Evolutionary conservation across 1,284 basidiomycete species (phyloP).

Genomic region (Phenoliferia sp.): DNA sequence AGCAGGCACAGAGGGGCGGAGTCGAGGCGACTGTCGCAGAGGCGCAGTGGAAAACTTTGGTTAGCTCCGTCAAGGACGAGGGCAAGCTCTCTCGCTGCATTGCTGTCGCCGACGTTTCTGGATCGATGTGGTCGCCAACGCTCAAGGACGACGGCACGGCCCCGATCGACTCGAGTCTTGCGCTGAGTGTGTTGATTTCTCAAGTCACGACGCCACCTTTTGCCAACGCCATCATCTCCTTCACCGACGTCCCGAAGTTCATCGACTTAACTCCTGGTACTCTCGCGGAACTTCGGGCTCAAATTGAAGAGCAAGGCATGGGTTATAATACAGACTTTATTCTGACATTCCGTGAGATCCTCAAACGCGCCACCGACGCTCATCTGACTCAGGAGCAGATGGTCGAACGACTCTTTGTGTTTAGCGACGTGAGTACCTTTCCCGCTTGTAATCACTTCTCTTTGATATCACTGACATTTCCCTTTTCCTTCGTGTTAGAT

Average conservation of each 20-base stretch:
- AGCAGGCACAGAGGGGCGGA: slow-evolving; percentile 38
- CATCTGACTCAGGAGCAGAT: slow-evolving; percentile 60
- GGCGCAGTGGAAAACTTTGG: slow-evolving; percentile 60
- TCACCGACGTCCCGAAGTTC: slow-evolving; percentile 53
- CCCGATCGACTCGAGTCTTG: slow-evolving; percentile 59
- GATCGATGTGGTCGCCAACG: slow-evolving; percentile 55
- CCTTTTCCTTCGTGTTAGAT: no score
- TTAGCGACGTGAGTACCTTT: no score
- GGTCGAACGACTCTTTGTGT: slow-evolving; percentile 67
- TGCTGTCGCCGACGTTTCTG: slow-evolving; percentile 68
- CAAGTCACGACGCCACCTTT: slow-evolving; percentile 60
- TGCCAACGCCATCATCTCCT: slow-evolving; percentile 61
- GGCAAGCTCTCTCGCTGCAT: slow-evolving; percentile 57
- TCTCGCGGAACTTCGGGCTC: slow-evolving; percentile 43
- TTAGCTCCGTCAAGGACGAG: slow-evolving; percentile 52
- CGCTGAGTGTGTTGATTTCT: slow-evolving; percentile 61
- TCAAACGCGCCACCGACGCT: slow-evolving; percentile 55
- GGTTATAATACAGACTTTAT: slow-evolving; percentile 58
- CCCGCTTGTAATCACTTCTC: no score
- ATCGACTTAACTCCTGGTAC: slow-evolving; percentile 48
- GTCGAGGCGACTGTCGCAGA: slow-evolving; percentile 40
- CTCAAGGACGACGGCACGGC: slow-evolving; percentile 5
- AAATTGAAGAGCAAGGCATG: slow-evolving; percentile 43
- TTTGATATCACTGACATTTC: no score
- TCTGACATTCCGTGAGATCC: slow-evolving; percentile 57